A percentile compares a stretch with the other conserved stretches of the same genome.
These are phyloP conservation scores for Simplicillium sp. DNA, from an alignment of 2,329 filamentous ascomycete genomes.

Conservation along the genomic window DNA sequence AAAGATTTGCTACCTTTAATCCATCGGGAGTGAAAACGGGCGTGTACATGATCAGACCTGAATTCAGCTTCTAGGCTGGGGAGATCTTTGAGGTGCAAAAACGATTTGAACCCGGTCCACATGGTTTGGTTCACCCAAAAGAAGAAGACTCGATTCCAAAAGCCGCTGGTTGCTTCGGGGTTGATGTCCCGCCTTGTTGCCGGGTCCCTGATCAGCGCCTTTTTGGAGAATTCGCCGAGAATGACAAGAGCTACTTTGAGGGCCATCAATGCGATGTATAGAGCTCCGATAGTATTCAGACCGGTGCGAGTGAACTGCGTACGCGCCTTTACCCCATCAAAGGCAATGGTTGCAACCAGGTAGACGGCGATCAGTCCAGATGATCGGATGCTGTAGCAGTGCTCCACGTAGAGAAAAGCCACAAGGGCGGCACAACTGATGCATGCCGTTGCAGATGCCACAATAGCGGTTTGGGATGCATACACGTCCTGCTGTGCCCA, in stretches of 20 bases:
- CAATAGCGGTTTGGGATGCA: not conserved
- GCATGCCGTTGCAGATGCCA: not conserved
- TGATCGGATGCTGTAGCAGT: not conserved
- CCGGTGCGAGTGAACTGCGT: not conserved
- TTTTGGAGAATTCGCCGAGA: not conserved
- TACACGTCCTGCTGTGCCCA: not conserved
- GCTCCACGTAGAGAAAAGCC: not conserved
- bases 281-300: not conserved
- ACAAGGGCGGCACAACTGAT: not conserved
- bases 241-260: not conserved
- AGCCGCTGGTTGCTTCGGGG: not conserved
- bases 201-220: not conserved
- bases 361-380: not conserved
- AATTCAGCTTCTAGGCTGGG: not conserved
- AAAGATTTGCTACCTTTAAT: not conserved
- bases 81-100: not conserved
- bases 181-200: not conserved
- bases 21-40: not conserved
- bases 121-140: constrained; percentile 1
- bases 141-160: constrained; percentile 3
- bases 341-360: not conserved
- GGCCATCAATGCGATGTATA: not conserved
- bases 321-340: not conserved
- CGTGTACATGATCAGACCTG: not conserved
- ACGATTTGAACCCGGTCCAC: not conserved